Conservation (phyloP, 1,284 basidiomycete genomes). For the Anthracocystis panici-leucophaei region DNA sequence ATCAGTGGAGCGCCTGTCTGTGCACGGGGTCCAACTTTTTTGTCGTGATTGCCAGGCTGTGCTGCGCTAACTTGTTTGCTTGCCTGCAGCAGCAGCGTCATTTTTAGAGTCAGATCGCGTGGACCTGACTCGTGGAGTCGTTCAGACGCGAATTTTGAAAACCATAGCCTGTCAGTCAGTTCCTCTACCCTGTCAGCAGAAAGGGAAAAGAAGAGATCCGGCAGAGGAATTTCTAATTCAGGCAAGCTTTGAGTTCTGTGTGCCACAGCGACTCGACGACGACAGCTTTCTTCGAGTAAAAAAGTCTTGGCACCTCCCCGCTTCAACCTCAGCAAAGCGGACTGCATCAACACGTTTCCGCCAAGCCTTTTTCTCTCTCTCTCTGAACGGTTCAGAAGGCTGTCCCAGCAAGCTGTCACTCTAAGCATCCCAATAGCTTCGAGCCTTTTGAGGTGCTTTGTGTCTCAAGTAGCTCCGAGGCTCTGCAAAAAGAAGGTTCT, state of each 20-base stretch:
- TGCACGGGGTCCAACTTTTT: slow-evolving; percentile 25
- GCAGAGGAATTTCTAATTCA: slow-evolving; percentile 10
- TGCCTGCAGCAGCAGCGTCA: slow-evolving; percentile 11
- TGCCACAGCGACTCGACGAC: not conserved
- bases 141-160: too few species aligned
- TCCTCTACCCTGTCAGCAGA: too few species aligned
- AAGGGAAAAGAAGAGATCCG: too few species aligned
- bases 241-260: not conserved
- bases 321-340: slow-evolving; percentile 6
- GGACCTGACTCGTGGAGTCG: too few species aligned
- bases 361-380: slow-evolving; percentile 17
- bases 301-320: slow-evolving; percentile 23
- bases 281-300: not conserved
- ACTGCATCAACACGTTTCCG: slow-evolving; percentile 14
- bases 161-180: too few species aligned
- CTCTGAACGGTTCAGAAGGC: not conserved
- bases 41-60: slow-evolving; percentile 3
- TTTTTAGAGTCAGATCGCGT: slow-evolving; percentile 6
- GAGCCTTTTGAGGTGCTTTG: too few species aligned
- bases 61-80: slow-evolving; percentile 3
- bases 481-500: slow-evolving; percentile 22
- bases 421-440: not conserved
- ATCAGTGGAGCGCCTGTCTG: slow-evolving; percentile 7
- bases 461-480: not conserved
- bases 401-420: too few species aligned